phyloP scores from a whole-genome alignment of 495 filamentous ascomycete species.

The Neurospora sp. region DNA sequence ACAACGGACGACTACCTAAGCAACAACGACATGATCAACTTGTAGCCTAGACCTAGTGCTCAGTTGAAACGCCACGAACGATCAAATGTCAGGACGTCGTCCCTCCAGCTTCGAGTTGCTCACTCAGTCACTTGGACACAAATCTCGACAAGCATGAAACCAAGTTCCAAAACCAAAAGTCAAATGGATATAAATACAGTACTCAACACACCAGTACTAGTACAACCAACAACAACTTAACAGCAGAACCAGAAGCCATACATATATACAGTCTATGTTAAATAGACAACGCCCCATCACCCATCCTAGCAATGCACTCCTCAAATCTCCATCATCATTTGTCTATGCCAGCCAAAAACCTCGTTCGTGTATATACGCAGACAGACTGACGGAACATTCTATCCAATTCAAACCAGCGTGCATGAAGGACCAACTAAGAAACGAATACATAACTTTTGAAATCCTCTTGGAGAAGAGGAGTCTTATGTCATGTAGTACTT shows the following conservation, averaged over 20 bases:
- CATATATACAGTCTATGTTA: background rate
- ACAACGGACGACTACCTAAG: too few relatives aligned
- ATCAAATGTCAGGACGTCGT: background rate
- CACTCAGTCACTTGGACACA: too few relatives aligned
- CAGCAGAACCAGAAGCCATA: background rate
- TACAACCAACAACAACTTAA: background rate
- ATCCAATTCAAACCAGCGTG: background rate
- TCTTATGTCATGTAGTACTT: slow-evolving; percentile 86
- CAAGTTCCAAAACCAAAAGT: background rate
- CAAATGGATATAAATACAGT: background rate
- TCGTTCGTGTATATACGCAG: background rate
- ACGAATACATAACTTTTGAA: background rate
- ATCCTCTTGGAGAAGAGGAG: too few relatives aligned
- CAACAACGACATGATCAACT: too few relatives aligned
- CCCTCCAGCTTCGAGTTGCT: background rate
- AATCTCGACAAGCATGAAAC: background rate
- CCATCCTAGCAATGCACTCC: background rate
- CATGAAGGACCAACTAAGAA: background rate
- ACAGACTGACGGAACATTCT: background rate
- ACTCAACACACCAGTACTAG: background rate
- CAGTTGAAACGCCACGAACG: background rate
- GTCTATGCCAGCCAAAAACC: background rate
- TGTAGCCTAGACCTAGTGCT: background rate
- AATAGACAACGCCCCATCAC: background rate
- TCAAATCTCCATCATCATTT: background rate